A percentile compares a stretch with the other conserved stretches of the same genome.
These are phyloP conservation scores for Scleromitrula shiraiana DNA, from an alignment of 2,329 filamentous ascomycete species.

Conservation along the genomic window DNA sequence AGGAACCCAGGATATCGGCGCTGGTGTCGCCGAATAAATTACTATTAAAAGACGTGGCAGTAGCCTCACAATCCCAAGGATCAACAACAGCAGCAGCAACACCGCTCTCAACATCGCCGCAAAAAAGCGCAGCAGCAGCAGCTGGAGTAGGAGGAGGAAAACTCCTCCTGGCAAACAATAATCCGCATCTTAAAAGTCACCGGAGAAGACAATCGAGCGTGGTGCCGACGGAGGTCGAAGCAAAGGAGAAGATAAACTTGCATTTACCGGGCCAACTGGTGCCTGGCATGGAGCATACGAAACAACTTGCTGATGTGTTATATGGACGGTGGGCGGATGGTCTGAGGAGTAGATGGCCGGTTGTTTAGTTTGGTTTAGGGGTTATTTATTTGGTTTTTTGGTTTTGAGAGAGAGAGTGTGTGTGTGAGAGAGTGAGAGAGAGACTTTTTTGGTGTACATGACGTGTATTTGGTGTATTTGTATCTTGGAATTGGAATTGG, in stretches of 20 bases:
- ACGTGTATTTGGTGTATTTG: too few species aligned
- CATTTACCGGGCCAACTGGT: slow-evolving; percentile 49
- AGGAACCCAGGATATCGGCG: slow-evolving; percentile 55
- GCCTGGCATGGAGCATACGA: slow-evolving; percentile 85
- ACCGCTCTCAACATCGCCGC: too few species aligned
- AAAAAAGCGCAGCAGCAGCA: slow-evolving; percentile 31
- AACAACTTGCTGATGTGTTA: slow-evolving; percentile 80
- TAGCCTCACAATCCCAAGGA: too few species aligned
- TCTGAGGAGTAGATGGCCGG: slow-evolving; percentile 61
- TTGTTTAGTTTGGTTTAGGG: too few species aligned
- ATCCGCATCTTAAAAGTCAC: slow-evolving; percentile 77
- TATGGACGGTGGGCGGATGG: slow-evolving; percentile 88
- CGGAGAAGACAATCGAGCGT: slow-evolving; percentile 46
- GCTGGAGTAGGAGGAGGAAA: slow-evolving; percentile 38
- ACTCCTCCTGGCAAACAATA: slow-evolving; percentile 70
- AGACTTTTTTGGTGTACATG: too few species aligned
- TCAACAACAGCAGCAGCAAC: too few species aligned
- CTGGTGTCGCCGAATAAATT: slow-evolving; percentile 26
- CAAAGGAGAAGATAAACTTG: slow-evolving; percentile 36
- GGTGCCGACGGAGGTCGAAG: slow-evolving; percentile 38
- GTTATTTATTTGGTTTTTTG: too few species aligned
- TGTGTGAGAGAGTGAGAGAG: too few species aligned
- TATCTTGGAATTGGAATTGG: too few species aligned
- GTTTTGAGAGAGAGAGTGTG: too few species aligned
- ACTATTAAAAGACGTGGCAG: slow-evolving; percentile 46